Base-by-base conservation (phyloP, 495 filamentous ascomycete species). In the Lepidopterella palustris region DNA sequence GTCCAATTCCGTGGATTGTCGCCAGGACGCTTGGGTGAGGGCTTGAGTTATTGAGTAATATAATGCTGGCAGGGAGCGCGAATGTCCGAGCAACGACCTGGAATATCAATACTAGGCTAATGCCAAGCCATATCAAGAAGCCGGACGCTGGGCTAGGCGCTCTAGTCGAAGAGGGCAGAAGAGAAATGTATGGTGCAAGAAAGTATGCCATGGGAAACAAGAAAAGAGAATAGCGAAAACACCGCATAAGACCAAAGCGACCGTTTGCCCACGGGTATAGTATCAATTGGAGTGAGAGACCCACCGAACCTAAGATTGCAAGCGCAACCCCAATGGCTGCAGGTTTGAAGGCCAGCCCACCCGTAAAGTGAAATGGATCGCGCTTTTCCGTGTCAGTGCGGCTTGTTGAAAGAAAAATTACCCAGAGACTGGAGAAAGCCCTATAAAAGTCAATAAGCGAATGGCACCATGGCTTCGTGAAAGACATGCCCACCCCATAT, bases 21-120 rank as follows among this genome's bases (percentile, higher is more conserved):
- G 59, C 67, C 21, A 72, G 59, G 9, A 72, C 70, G 31, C 61
- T 64, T 3, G 70, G 70, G 40, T 72, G 70, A 5, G 70, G 70
- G 1, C 57, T 55, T 50, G 61, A 62, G 49, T 72, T 72, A 42
- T 72, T 72, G 15, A 72, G 51, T 10, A 72, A 45, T 55, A 72
- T 68, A 56, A 70, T 69, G 13, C 57, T 57, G 0, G 67, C 67
- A 0, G 70, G 70, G 13, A 72, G 55, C 5, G 65, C 68, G 47
- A 72, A 72, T 0, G 70, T 72, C 5, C 70, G 59, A 11, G 67
- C 70, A 3, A 60, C 53, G 20, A 72, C 70, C 40, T 70, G 68
- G 5, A 72, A 50, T 45, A 64, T 53, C 4, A 72, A 52, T 13
- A 72, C 67, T 21, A 53, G 39, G 35, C 50, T 57, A 28, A 72